Evolutionary conservation across 208 protist genomes (phyloP).

Genomic region (Trypanosoma vivax): DNA sequence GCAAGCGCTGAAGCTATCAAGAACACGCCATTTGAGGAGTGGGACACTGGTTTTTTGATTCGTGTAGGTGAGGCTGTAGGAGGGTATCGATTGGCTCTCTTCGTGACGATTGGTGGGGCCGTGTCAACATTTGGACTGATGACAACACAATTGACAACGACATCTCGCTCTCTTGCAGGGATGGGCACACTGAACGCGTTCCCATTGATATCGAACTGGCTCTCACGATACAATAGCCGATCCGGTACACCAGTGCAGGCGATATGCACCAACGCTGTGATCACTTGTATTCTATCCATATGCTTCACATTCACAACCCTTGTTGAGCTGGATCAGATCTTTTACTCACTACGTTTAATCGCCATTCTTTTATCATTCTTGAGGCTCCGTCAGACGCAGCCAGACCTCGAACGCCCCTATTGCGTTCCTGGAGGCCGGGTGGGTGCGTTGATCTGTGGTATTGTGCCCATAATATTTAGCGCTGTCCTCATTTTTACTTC

Average conservation of each 20-base stretch:
- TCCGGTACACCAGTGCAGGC: conserved; percentile 71
- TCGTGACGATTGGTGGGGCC: conserved; percentile 72
- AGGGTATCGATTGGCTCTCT: conserved; percentile 56
- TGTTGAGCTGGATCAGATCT: conserved; percentile 78
- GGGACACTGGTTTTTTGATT: conserved; percentile 86
- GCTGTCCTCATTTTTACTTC: conserved; percentile 61
- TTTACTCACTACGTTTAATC: conserved; percentile 79
- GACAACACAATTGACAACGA: conserved; percentile 80
- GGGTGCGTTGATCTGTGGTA: conserved; percentile 42
- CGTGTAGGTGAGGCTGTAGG: conserved; percentile 80
- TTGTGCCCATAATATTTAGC: conserved; percentile 69
- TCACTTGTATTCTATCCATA: conserved; percentile 70
- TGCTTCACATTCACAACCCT: conserved; percentile 71
- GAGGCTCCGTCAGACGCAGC: conserved; percentile 56
- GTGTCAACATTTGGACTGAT: conserved; percentile 82
- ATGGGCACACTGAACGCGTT: conserved; percentile 86
- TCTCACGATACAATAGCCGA: conserved; percentile 42
- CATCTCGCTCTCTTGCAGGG: conserved; percentile 75
- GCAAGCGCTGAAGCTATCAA: conserved; percentile 49
- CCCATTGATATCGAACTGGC: conserved; percentile 64
- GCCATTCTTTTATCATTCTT: conserved; percentile 69
- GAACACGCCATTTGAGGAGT: conserved; percentile 55
- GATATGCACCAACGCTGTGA: conserved; percentile 66
- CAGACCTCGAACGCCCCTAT: conserved; percentile 76
- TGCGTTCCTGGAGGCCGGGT: conserved; percentile 50